Evolutionary conservation across 2,329 filamentous ascomycete genomes (phyloP), one percentile per base, ranked within the genome.

Genomic region (Xylogone sp.): DNA sequence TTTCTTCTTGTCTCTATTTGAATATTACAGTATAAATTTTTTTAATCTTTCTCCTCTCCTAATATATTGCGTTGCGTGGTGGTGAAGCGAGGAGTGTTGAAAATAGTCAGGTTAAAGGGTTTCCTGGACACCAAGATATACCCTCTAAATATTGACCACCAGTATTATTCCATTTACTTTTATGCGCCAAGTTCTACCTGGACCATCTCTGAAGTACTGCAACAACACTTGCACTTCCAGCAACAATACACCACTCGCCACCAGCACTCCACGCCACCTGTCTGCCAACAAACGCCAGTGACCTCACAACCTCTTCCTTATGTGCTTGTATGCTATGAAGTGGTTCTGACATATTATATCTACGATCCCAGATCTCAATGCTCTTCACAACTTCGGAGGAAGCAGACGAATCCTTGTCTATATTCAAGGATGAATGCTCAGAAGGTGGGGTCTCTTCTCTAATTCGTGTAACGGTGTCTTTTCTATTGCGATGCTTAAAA

Each of bases 201-300:
- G 50, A 51, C 55, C 45, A 54, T 18, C 49, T 42, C 52, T 42
- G 21, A 20, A 65, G 54, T 13, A 64, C 21, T 3, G 51, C 62
- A 50, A 65, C 49, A 7, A 58, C 46, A 8, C 61, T 58, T 21
- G 29, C 45, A 43, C 61, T 63, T 42, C 64, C 65, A 7, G 59
- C 63, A 7, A 62, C 63, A 21, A 65, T 62, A 57, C 63, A 65
- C 59, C 60, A 65, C 42, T 54, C 50, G 8, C 64, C 64, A 29
- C 58, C 58, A 3, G 5, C 27, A 55, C 65, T 67, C 65, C 65
- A 67, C 2, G 59, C 62, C 6, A 60, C 46, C 22, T 63, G 58
- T 21, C 65, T 49, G 1, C 63, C 65, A n/a, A 54, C 51, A 44
- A 63, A 62, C 0, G 20, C 45, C 5, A 60, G 22, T 12, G 53